Evolutionary conservation across 177 flowering plant species (phyloP).

Genomic region (Vitis hybrid): DNA sequence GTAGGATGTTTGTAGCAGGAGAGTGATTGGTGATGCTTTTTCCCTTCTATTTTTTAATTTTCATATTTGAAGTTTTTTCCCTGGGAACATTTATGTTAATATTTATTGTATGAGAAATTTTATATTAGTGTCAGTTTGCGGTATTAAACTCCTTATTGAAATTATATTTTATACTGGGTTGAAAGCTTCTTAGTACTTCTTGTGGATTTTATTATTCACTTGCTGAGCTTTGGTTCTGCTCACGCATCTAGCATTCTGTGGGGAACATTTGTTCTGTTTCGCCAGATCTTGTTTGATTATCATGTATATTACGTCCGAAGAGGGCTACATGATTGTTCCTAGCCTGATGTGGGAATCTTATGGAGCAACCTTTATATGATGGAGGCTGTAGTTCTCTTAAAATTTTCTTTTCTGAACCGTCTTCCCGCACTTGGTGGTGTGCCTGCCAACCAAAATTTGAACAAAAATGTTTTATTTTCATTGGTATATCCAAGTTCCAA

Average conservation of each 20-base stretch:
- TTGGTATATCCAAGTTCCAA: too few relatives aligned
- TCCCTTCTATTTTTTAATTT: slow-evolving; percentile 4
- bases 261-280: neutral
- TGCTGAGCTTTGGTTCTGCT: neutral
- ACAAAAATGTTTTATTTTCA: too few relatives aligned
- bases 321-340: too few relatives aligned
- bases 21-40: slow-evolving; percentile 31
- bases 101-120: slow-evolving; percentile 34
- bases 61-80: slow-evolving; percentile 17
- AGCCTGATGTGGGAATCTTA: too few relatives aligned
- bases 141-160: slow-evolving; percentile 17
- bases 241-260: neutral
- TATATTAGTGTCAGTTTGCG: slow-evolving; percentile 28
- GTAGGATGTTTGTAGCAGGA: slow-evolving; percentile 33
- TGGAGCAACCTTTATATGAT: too few relatives aligned
- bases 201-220: neutral
- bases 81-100: slow-evolving; percentile 34
- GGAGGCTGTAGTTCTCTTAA: too few relatives aligned
- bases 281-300: too few relatives aligned
- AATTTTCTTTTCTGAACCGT: too few relatives aligned
- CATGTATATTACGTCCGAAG: too few relatives aligned
- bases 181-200: slow-evolving; percentile 3
- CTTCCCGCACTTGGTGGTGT: too few relatives aligned
- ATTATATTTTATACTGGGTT: slow-evolving; percentile 16
- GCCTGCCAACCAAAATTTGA: too few relatives aligned